These are phyloP conservation scores for Venturia carpophila DNA, from an alignment of 2,329 filamentous ascomycete genomes.

Conservation along the genomic window DNA sequence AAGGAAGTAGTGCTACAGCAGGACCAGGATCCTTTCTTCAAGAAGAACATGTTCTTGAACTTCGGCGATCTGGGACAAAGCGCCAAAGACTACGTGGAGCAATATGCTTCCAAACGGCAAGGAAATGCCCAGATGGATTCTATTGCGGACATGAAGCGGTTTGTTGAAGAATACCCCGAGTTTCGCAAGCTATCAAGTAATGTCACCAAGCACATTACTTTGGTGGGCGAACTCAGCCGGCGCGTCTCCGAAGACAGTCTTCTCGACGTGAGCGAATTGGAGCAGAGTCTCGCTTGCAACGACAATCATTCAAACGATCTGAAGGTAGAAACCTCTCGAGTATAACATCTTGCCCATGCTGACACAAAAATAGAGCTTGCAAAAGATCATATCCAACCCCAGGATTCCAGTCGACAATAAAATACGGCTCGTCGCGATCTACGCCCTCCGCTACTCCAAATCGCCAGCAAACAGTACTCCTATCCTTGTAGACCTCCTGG, in stretches of 20 bases:
- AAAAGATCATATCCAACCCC: constrained; percentile 75
- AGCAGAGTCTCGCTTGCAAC: constrained; percentile 94
- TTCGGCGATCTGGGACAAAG: constrained; percentile 93
- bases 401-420: constrained; percentile 74
- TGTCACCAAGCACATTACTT: constrained; percentile 94
- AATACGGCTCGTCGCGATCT: constrained; percentile 83
- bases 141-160: constrained; percentile 97
- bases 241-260: constrained; percentile 78
- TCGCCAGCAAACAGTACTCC: constrained; percentile 75
- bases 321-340: constrained; percentile 50
- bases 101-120: constrained; percentile 97
- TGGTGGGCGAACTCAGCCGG: constrained; percentile 87
- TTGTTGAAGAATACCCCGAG: constrained; percentile 97
- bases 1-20: constrained; percentile 92
- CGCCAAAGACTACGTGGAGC: constrained; percentile 97
- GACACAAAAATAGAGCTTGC: constrained; percentile 55
- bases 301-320: constrained; percentile 88
- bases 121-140: constrained; percentile 94
- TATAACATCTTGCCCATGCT: background rate
- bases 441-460: constrained; percentile 85
- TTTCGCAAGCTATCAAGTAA: constrained; percentile 96
- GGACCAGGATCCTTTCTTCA: constrained; percentile 98
- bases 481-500: constrained; percentile 77
- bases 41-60: constrained; percentile 98
- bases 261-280: constrained; percentile 92